Percentiles rank a stretch among this genome's conserved stretches.
phyloP scores from a whole-genome alignment of 306 rosid species.

The Cajanus cajan region DNA sequence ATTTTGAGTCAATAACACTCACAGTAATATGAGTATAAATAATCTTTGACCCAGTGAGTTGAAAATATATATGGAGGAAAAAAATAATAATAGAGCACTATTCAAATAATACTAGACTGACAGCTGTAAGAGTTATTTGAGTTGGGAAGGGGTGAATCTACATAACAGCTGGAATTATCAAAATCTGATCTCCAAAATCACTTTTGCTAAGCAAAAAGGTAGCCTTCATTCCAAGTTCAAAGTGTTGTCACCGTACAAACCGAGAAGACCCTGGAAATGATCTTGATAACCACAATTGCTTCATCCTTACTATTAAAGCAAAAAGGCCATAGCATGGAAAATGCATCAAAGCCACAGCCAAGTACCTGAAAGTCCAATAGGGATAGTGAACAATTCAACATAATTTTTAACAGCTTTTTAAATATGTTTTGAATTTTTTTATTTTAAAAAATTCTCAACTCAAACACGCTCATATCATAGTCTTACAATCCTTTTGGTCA shows the following conservation, averaged over 20 bases:
- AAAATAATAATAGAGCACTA: too few relatives aligned
- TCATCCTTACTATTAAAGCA: conserved; percentile 52
- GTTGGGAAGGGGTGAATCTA: not conserved
- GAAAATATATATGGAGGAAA: too few relatives aligned
- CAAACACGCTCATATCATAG: too few relatives aligned
- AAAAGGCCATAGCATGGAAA: conserved; percentile 74
- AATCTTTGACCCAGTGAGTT: too few relatives aligned
- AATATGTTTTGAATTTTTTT: not conserved
- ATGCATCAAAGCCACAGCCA: conserved; percentile 71
- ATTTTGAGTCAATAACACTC: too few relatives aligned
- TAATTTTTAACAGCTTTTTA: not conserved
- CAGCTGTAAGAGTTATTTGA: too few relatives aligned
- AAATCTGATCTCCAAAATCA: conserved; percentile 18
- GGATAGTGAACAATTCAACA: not conserved
- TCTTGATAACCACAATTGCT: conserved; percentile 48
- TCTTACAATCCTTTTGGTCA: not conserved
- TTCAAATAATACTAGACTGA: too few relatives aligned
- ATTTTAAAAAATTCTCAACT: too few relatives aligned
- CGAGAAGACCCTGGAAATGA: conserved; percentile 55
- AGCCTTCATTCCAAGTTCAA: not conserved
- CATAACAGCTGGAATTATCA: not conserved
- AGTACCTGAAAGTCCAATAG: conserved; percentile 59
- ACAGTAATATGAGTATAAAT: too few relatives aligned
- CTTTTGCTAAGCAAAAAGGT: not conserved
- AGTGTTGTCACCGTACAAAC: conserved; percentile 27